Evolutionary conservation across 2,329 filamentous ascomycete genomes (phyloP).

Genomic region (Colletotrichum salicis): DNA sequence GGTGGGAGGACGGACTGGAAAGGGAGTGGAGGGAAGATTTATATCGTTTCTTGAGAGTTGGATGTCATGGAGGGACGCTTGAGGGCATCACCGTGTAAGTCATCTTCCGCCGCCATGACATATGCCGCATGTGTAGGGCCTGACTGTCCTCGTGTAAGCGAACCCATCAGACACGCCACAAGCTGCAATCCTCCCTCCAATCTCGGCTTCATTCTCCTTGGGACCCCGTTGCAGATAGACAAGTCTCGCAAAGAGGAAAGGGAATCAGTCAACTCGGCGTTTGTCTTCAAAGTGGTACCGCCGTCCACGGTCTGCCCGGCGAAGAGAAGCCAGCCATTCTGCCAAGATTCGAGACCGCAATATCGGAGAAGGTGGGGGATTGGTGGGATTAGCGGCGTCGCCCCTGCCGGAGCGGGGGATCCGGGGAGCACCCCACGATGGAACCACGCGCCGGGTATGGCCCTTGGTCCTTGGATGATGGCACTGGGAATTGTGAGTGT

Average conservation of each 20-base stretch:
- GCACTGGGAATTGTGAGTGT: too few species aligned
- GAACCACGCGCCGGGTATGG: not conserved
- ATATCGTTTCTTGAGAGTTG: not conserved
- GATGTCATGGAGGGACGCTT: not conserved
- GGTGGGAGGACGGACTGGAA: not conserved
- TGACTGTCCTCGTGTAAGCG: not conserved
- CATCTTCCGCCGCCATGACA: too few species aligned
- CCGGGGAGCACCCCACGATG: not conserved
- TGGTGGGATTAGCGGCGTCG: constrained; percentile 22
- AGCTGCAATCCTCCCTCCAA: not conserved
- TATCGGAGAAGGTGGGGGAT: constrained; percentile 17
- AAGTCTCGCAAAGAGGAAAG: too few species aligned
- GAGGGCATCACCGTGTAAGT: not conserved
- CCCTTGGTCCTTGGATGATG: not conserved
- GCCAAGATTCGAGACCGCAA: not conserved
- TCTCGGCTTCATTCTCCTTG: not conserved
- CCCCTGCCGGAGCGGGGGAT: not conserved
- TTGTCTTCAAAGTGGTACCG: not conserved
- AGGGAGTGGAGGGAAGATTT: not conserved
- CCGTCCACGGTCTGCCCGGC: not conserved
- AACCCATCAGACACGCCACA: not conserved
- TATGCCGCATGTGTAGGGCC: too few species aligned
- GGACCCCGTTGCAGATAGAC: too few species aligned
- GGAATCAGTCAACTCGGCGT: not conserved
- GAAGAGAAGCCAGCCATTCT: not conserved